These are phyloP conservation scores for Colletotrichum eremochloae DNA, from an alignment of 2,329 filamentous ascomycete species.

Conservation along the genomic window DNA sequence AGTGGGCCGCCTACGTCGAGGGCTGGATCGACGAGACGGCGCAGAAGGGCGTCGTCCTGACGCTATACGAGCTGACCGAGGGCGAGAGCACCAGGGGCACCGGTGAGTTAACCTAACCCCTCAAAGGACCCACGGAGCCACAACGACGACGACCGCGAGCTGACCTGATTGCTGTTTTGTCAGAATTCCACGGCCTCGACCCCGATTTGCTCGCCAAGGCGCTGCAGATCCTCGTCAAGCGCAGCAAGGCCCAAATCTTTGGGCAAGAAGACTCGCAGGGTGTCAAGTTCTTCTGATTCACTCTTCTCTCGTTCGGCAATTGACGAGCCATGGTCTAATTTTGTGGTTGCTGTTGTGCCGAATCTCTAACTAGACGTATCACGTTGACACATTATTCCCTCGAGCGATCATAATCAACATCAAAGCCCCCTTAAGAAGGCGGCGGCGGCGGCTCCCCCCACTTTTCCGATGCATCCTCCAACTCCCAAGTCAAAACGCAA, in stretches of 20 bases:
- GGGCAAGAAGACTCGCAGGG: conserved; percentile 89
- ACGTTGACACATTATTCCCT: conserved; percentile 28
- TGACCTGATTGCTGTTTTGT: neutral
- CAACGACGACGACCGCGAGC: conserved; percentile 40
- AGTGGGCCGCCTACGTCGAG: conserved; percentile 87
- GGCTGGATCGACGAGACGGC: conserved; percentile 89
- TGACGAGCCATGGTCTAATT: neutral
- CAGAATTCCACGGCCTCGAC: conserved; percentile 92
- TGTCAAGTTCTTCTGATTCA: conserved; percentile 91
- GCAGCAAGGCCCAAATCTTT: conserved; percentile 93
- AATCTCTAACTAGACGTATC: conserved; percentile 18
- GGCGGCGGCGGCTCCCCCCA: neutral
- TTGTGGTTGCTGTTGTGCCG: neutral
- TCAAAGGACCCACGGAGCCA: neutral
- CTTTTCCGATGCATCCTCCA: conserved; percentile 6
- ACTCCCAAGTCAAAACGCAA: conserved; percentile 20
- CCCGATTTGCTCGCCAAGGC: conserved; percentile 83
- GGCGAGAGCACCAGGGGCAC: conserved; percentile 83
- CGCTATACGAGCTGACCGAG: conserved; percentile 90
- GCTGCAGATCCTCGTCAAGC: conserved; percentile 85
- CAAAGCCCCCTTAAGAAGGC: neutral
- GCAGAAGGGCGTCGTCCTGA: conserved; percentile 90
- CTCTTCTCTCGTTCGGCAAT: neutral
- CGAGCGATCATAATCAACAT: conserved; percentile 11
- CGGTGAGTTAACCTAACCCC: conserved; percentile 60